Percentiles rank a stretch among this genome's conserved stretches.
phyloP scores from a whole-genome alignment of 768 basidiomycete species.

The Leccinellum luteum region DNA sequence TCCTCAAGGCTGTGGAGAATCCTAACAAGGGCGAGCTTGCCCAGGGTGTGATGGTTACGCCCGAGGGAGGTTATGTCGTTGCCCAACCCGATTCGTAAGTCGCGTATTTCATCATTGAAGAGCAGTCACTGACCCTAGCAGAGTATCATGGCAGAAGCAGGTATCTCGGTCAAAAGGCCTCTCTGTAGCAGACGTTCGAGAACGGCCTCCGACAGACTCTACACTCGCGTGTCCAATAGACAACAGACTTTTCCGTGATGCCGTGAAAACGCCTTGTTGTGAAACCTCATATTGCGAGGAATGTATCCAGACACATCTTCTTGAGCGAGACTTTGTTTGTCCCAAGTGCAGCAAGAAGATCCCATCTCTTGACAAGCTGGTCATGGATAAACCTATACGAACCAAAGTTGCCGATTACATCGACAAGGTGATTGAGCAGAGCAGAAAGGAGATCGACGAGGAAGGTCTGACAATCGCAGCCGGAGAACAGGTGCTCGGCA shows the following conservation, averaged over 20 bases:
- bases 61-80: slow-evolving; percentile 96
- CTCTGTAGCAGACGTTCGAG: slow-evolving; percentile 86
- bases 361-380: slow-evolving; percentile 82
- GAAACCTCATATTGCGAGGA: slow-evolving; percentile 91
- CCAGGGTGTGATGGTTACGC: slow-evolving; percentile 96
- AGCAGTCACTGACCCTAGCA: slow-evolving; percentile 30
- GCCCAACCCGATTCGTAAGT: slow-evolving; percentile 95
- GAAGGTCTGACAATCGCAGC: slow-evolving; percentile 36
- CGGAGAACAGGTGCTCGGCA: slow-evolving; percentile 36
- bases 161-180: slow-evolving; percentile 74
- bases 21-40: slow-evolving; percentile 68
- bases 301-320: slow-evolving; percentile 90
- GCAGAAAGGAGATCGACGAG: slow-evolving; percentile 55
- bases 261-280: slow-evolving; percentile 95
- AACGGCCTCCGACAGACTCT: slow-evolving; percentile 74
- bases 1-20: slow-evolving; percentile 93
- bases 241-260: slow-evolving; percentile 90
- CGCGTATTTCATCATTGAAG: neutral
- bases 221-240: slow-evolving; percentile 87
- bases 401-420: slow-evolving; percentile 80
- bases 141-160: slow-evolving; percentile 95
- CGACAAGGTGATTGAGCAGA: slow-evolving; percentile 75
- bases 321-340: slow-evolving; percentile 94
- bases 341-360: slow-evolving; percentile 88
- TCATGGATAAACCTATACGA: slow-evolving; percentile 76